A percentile compares a stretch with the other conserved stretches of the same genome.
phyloP scores from a whole-genome alignment of 352 stramenopile genomes.

The Globisporangium nodosum region DNA sequence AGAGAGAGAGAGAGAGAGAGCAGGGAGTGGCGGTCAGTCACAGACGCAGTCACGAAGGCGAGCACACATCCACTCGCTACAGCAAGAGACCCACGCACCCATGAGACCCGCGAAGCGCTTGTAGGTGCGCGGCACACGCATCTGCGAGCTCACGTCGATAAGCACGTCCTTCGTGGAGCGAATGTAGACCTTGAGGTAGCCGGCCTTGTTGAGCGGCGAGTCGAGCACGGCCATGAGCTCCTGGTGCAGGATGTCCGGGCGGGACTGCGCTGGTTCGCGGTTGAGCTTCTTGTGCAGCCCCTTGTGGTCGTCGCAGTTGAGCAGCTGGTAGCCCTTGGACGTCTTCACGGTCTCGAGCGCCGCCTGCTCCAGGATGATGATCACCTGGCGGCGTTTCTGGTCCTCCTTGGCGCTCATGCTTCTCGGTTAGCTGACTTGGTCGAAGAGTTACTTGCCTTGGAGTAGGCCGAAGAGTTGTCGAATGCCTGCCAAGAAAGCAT shows the following conservation, averaged over 20 bases:
- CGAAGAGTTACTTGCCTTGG: background rate
- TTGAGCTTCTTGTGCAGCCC: constrained; percentile 93
- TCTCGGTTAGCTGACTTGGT: background rate
- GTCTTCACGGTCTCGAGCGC: constrained; percentile 99
- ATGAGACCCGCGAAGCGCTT: constrained; percentile 97
- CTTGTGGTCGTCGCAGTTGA: constrained; percentile 99
- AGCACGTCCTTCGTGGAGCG: constrained; percentile 96
- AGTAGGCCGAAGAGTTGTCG: background rate
- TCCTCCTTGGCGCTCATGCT: constrained; percentile 38
- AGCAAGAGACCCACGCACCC: constrained; percentile 46
- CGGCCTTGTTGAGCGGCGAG: constrained; percentile 99
- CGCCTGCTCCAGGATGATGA: constrained; percentile 98
- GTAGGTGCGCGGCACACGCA: constrained; percentile 98
- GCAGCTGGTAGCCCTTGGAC: constrained; percentile 97
- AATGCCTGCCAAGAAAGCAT: background rate
- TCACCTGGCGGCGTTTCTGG: constrained; percentile 88
- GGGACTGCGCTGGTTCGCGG: constrained; percentile 95
- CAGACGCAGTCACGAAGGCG: background rate
- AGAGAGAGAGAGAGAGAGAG: background rate
- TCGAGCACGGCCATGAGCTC: constrained; percentile 98
- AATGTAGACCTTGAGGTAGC: constrained; percentile 98
- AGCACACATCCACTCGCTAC: background rate
- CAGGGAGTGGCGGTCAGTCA: background rate
- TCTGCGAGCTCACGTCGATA: constrained; percentile 97
- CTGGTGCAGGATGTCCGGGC: constrained; percentile 99